A percentile compares a stretch with the other conserved stretches of the same genome.
Conservation (phyloP, 805 yeast species). For the Candida vartiovaarae region DNA sequence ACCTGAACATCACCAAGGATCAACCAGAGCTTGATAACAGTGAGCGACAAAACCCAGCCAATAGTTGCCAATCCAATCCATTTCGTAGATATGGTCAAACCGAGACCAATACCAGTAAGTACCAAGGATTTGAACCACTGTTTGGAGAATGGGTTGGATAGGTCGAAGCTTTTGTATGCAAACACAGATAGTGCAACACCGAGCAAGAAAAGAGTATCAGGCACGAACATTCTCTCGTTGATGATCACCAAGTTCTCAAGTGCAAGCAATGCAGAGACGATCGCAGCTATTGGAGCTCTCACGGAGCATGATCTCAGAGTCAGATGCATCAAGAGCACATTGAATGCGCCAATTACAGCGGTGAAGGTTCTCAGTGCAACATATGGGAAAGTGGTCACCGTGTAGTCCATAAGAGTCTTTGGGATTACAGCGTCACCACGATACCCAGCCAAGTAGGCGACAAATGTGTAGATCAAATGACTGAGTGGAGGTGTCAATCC, state of each 20-base stretch:
- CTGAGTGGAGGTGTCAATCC: constrained; percentile 73
- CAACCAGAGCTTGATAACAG: constrained; percentile 50
- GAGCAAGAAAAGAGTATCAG: constrained; percentile 39
- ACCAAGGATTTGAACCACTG: constrained; percentile 48
- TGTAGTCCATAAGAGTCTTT: constrained; percentile 13
- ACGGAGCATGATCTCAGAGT: constrained; percentile 52
- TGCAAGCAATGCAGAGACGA: constrained; percentile 44
- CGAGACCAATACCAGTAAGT: constrained; percentile 44
- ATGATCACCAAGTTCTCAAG: constrained; percentile 62
- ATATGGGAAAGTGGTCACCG: constrained; percentile 33
- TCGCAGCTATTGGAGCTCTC: constrained; percentile 40
- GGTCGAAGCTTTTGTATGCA: constrained; percentile 43
- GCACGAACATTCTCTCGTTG: constrained; percentile 43
- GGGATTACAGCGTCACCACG: constrained; percentile 29
- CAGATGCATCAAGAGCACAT: constrained; percentile 45
- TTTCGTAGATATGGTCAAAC: constrained; percentile 53
- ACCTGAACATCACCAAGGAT: constrained; percentile 61
- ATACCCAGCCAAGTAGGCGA: constrained; percentile 47
- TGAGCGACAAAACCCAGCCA: constrained; percentile 51
- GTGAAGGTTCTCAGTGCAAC: constrained; percentile 51
- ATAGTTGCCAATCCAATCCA: constrained; percentile 66
- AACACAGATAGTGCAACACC: constrained; percentile 42
- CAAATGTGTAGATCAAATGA: constrained; percentile 48
- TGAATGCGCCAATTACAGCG: constrained; percentile 45
- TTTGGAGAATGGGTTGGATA: constrained; percentile 35